Conservation (phyloP, 331 rosid genomes). For the Rosa hybrid region DNA sequence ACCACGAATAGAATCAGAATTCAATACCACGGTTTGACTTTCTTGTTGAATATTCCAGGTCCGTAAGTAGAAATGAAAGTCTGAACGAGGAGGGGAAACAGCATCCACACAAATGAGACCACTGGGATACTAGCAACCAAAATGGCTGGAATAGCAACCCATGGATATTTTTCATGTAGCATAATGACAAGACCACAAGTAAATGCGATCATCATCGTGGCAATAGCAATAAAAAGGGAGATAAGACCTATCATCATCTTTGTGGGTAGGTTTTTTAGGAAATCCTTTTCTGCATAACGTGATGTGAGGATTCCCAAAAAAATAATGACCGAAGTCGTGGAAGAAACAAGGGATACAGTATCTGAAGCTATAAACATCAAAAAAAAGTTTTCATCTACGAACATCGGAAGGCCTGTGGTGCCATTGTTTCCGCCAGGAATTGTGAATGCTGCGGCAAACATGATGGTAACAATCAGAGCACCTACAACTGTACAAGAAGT, state of each 20-base stretch:
- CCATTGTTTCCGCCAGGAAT: neutral
- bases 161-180: neutral
- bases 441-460: neutral
- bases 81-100: neutral
- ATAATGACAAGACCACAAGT: neutral
- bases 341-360: neutral
- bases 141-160: neutral
- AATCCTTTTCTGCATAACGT: neutral
- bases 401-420: neutral
- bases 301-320: neutral
- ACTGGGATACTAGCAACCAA: neutral
- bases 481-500: neutral
- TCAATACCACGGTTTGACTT: neutral
- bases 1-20: neutral
- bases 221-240: neutral
- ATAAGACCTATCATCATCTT: neutral
- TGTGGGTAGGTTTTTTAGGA: neutral
- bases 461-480: neutral
- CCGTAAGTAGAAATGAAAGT: neutral
- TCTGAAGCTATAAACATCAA: neutral
- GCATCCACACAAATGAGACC: neutral
- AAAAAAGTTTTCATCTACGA: neutral
- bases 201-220: neutral
- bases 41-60: neutral
- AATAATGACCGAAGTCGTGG: neutral